phyloP scores from a whole-genome alignment of 2,329 filamentous ascomycete genomes.

The Aaosphaeria arxii region DNA sequence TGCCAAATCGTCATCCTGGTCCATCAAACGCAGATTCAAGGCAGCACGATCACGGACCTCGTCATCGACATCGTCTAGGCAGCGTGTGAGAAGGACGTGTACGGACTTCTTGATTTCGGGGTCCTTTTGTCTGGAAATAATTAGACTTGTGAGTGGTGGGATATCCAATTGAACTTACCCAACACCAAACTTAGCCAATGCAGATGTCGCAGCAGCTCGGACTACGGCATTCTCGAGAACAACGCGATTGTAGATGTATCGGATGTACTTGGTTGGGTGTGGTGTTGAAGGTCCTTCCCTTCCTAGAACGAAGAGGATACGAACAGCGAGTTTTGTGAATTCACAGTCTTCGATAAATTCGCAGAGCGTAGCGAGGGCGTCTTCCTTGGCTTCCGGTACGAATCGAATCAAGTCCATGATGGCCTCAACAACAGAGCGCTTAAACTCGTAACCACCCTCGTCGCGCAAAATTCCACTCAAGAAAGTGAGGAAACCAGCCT shows the following conservation, averaged over 20 bases:
- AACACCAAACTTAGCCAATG: slow-evolving; percentile 94
- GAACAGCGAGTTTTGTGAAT: slow-evolving; percentile 95
- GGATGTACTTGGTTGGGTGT: slow-evolving; percentile 96
- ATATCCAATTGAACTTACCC: slow-evolving; percentile 43
- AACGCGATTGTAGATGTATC: slow-evolving; percentile 98
- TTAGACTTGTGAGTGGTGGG: background rate
- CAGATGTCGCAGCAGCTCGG: slow-evolving; percentile 90
- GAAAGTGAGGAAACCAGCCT: slow-evolving; percentile 96
- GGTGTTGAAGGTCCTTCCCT: slow-evolving; percentile 92
- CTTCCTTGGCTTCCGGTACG: slow-evolving; percentile 79
- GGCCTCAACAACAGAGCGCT: slow-evolving; percentile 94
- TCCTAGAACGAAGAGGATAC: slow-evolving; percentile 90
- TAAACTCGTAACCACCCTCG: slow-evolving; percentile 97
- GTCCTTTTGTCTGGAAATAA: slow-evolving; percentile 67
- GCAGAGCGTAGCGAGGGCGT: slow-evolving; percentile 89
- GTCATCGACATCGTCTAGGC: slow-evolving; percentile 94
- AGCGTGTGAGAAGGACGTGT: slow-evolving; percentile 84
- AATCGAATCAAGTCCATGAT: slow-evolving; percentile 99
- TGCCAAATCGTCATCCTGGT: slow-evolving; percentile 83
- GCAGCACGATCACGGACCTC: slow-evolving; percentile 95
- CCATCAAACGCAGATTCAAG: slow-evolving; percentile 87
- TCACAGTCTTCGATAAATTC: slow-evolving; percentile 99
- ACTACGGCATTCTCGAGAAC: slow-evolving; percentile 97
- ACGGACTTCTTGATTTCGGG: slow-evolving; percentile 96
- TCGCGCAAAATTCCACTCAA: slow-evolving; percentile 94